Evolutionary conservation across 345 rosid genomes (phyloP), one percentile per base, ranked within the genome.

Genomic region (Turritis glabra): DNA sequence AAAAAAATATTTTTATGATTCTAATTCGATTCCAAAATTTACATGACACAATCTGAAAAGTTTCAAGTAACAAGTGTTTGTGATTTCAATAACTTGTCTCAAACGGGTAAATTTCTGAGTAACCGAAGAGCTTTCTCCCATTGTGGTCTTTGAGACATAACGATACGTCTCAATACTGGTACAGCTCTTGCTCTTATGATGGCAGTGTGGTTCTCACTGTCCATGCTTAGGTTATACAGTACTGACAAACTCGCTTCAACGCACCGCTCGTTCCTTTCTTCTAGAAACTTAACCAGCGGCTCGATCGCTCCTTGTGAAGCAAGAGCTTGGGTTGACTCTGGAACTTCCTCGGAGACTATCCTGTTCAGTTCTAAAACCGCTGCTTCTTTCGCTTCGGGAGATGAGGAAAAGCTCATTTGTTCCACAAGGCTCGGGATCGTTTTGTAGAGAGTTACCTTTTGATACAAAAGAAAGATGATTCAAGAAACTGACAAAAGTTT

Each of bases 321-420:
- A n/a, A 89, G 79, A 0, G 87, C 86, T 48, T 60, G 88, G 0
- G 86, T 79, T 15, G 85, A 83, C 67, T 86, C 92, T 9, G 83
- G 85, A 13, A 85, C 84, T 44, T 91, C 98, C 71, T 88, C 87
- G 0, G 94, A 87, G 14, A 91, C 75, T 78, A 93, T 85, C 75
- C 76, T 86, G 88, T 85, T 88, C 32, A 93, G 91, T 82, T 93
- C 97, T 15, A 93, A 19, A 13, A 81, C 98, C 0, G 96, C 97
- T 23, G 85, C 83, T 84, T 91, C 96, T 74, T 78, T 89, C 2
- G 80, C 80, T 67, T 87, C 89, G 0, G 74, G 81, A 40, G 89
- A 83, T 66, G 69, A 56, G 0, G 92, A 69, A n/a, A 81, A 77
- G 25, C 80, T 82, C 35, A 93, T 73, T 77, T 88, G 90, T 80